Evolutionary conservation across 2,329 filamentous ascomycete species (phyloP).

Genomic region (Nigrograna mackinnonii): DNA sequence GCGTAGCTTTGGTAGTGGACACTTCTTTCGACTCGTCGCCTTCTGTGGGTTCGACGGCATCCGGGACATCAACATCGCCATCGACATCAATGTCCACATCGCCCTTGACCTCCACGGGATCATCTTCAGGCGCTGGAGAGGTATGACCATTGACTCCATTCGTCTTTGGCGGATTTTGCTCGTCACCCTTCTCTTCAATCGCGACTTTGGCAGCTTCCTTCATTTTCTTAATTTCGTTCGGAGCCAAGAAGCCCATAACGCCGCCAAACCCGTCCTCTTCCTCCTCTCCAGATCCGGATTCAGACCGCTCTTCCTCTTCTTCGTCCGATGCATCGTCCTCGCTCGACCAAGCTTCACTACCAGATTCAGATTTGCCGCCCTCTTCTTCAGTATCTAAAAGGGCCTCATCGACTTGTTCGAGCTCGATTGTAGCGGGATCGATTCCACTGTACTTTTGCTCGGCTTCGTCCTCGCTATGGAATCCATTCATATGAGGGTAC

Average conservation of each 20-base stretch:
- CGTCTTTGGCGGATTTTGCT: constrained; percentile 22
- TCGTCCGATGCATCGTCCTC: constrained; percentile 38
- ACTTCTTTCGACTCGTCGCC: too few species aligned
- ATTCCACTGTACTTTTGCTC: constrained; percentile 22
- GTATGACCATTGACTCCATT: constrained; percentile 30
- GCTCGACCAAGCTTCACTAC: constrained; percentile 41
- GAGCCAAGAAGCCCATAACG: constrained; percentile 38
- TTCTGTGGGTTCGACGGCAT: too few species aligned
- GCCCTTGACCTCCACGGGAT: constrained; percentile 1
- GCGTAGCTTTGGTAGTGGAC: constrained; percentile 1
- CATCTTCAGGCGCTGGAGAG: constrained; percentile 35
- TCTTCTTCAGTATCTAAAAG: constrained; percentile 42
- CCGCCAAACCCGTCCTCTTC: constrained; percentile 29
- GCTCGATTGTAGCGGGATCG: constrained; percentile 39
- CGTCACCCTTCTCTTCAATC: constrained; percentile 26
- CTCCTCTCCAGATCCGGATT: constrained; percentile 42
- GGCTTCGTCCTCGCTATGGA: constrained; percentile 17
- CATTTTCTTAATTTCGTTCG: constrained; percentile 37
- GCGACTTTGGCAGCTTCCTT: constrained; percentile 32
- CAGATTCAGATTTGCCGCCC: constrained; percentile 27
- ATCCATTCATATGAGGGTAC: constrained; percentile 24
- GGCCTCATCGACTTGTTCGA: constrained; percentile 46
- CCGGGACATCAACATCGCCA: not conserved
- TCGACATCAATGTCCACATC: not conserved
- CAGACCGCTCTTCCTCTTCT: constrained; percentile 21